phyloP scores from a whole-genome alignment of 192 early-diverging fungal species.

The Linnemannia zychae region DNA sequence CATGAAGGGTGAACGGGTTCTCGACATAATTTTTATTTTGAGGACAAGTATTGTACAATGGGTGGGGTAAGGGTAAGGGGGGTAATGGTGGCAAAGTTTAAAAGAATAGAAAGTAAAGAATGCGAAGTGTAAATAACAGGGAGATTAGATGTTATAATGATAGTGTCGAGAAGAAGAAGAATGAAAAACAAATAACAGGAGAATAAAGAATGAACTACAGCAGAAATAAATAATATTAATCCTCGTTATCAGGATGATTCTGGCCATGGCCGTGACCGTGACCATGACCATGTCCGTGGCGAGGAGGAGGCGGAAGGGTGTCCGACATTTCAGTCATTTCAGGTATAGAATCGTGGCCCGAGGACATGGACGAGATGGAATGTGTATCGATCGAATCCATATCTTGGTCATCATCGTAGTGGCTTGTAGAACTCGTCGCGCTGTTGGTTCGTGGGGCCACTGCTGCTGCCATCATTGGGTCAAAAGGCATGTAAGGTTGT shows the following conservation, averaged over 20 bases:
- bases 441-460: background rate
- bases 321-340: conserved; percentile 35
- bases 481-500: background rate
- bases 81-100: background rate
- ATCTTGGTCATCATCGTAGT: conserved; percentile 48
- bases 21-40: background rate
- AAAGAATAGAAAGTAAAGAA: background rate
- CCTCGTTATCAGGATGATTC: too few species aligned
- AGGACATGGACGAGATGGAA: conserved; percentile 48
- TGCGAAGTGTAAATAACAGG: background rate
- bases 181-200: background rate
- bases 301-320: too few species aligned
- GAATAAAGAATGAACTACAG: background rate
- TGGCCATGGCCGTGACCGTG: background rate
- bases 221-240: background rate
- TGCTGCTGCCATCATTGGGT: background rate
- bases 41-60: background rate
- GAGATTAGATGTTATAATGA: too few species aligned
- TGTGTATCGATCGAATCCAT: conserved; percentile 49
- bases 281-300: background rate
- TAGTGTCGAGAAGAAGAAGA: background rate
- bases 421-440: conserved; percentile 18
- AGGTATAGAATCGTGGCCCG: conserved; percentile 41
- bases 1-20: background rate
- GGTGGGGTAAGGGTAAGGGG: background rate